Conservation (phyloP, 257 asterid species). For the Nicotiana noctiflora region DNA sequence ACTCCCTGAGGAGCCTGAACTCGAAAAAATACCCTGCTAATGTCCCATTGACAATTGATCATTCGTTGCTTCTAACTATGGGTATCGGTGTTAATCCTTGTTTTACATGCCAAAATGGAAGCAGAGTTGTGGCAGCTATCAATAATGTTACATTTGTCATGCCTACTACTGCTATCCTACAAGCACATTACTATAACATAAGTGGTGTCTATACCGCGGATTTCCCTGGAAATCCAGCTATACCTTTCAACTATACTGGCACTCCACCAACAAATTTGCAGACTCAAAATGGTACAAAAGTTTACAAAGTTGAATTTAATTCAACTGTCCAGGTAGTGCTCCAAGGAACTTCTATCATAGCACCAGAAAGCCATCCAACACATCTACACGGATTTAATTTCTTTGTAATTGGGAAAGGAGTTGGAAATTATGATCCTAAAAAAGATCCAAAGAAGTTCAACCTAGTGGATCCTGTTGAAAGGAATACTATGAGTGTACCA, state of each 20-base stretch:
- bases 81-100: conserved; percentile 69
- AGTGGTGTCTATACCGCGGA: conserved; percentile 54
- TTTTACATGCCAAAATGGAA: conserved; percentile 40
- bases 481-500: conserved; percentile 64
- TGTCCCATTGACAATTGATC: conserved; percentile 41
- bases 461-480: conserved; percentile 66
- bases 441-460: conserved; percentile 48
- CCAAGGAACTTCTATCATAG: conserved; percentile 58
- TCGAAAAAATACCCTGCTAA: conserved; percentile 42
- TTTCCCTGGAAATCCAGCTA: conserved; percentile 57
- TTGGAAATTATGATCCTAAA: conserved; percentile 50
- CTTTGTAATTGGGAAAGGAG: conserved; percentile 51
- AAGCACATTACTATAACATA: conserved; percentile 53
- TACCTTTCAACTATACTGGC: conserved; percentile 58
- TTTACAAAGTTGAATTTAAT: conserved; percentile 43
- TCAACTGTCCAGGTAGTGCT: conserved; percentile 56
- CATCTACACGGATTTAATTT: conserved; percentile 68
- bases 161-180: conserved; percentile 60
- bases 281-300: conserved; percentile 58
- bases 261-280: conserved; percentile 46
- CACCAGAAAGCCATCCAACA: conserved; percentile 77
- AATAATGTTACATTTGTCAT: conserved; percentile 64
- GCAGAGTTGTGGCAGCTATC: conserved; percentile 41
- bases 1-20: conserved; percentile 53
- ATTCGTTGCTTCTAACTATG: conserved; percentile 44